Percentiles rank a stretch among this genome's conserved stretches.
These are phyloP conservation scores for Cyclostephanos invisitatus DNA, from an alignment of 108 stramenopile genomes.

Conservation along the genomic window DNA sequence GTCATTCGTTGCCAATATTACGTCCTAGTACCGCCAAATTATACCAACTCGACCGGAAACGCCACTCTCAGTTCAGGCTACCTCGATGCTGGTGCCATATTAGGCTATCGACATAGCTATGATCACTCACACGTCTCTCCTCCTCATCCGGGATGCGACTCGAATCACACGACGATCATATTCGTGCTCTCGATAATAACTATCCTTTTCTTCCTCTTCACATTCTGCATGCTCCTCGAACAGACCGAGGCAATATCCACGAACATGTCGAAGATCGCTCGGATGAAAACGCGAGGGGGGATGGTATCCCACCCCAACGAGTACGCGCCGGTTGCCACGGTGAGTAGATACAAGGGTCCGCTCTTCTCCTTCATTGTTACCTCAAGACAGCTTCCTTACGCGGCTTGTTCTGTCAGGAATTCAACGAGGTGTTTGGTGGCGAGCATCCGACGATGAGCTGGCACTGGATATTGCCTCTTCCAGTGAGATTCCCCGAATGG, in stretches of 20 bases:
- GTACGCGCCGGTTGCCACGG: conserved; percentile 65
- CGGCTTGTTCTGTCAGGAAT: conserved; percentile 39
- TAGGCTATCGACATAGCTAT: conserved; percentile 1
- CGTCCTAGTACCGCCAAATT: conserved; percentile 1
- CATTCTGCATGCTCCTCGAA: conserved; percentile 93
- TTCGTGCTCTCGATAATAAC: conserved; percentile 49
- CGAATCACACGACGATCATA: conserved; percentile 16
- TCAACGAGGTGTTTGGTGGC: conserved; percentile 95
- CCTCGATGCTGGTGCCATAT: not conserved
- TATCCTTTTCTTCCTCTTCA: conserved; percentile 94
- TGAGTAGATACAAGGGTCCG: not conserved
- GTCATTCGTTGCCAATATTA: conserved; percentile 56
- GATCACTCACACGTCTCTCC: conserved; percentile 7
- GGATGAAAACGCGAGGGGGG: conserved; percentile 85
- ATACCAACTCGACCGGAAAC: conserved; percentile 20
- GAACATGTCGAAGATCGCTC: conserved; percentile 91
- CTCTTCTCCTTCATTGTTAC: not conserved
- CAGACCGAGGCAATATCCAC: conserved; percentile 88
- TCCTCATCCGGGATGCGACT: conserved; percentile 36
- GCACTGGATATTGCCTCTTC: conserved; percentile 78
- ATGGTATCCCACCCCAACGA: conserved; percentile 48
- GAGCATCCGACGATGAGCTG: conserved; percentile 60
- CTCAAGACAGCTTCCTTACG: not conserved
- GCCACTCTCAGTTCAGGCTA: not conserved
- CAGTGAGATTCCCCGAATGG: conserved; percentile 72